Evolutionary conservation across 2,329 filamentous ascomycete genomes (phyloP), one percentile per base, ranked within the genome.

Genomic region (Penicillium griseofulvum): DNA sequence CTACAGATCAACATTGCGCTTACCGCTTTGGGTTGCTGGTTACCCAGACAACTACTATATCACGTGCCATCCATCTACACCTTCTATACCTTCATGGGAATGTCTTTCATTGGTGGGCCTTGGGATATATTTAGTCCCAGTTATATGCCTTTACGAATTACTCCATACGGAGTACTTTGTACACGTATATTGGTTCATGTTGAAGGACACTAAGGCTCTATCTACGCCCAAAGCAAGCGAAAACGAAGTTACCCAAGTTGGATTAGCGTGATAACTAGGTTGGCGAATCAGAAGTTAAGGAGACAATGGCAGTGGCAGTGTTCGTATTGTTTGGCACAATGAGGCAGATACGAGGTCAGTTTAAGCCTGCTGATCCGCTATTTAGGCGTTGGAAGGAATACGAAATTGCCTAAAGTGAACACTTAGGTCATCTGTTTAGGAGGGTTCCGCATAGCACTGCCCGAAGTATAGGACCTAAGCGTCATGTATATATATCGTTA

Each of bases 1-100:
- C 45, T 37, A 50, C 48, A 50, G 44, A 42, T 54, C 44, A 49
- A 49, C 45, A 53, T 49, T 29, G 36, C n/a, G 12, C 22, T 42
- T 42, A 36, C 51, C 45, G 12, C 44, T 43, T 54, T 49, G 8
- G 44, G 51, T 0, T 5, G 0, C 4, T 3, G 0, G 51, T 54
- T 49, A n/a, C 51, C 51, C 12, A 3, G 45, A 54, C 51, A 54
- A 54, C 51, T 0, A 0, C 0, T 1, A 17, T 5, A 1, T 49
- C 51, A 54, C 44, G 44, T 49, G 37, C 29, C 6, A 31, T 2
- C 6, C 6, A n/a, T 9, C 34, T 43, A 43, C 29, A 31, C 34
- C 26, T 22, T 14, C 11, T 31, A 14, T 31, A 4, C 29, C 29
- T 19, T 16, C 6, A 34, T 34, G 33, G 6, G 1, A 11, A 37